phyloP scores from a whole-genome alignment of 805 yeast genomes.

The Metschnikowia noctiluminum region DNA sequence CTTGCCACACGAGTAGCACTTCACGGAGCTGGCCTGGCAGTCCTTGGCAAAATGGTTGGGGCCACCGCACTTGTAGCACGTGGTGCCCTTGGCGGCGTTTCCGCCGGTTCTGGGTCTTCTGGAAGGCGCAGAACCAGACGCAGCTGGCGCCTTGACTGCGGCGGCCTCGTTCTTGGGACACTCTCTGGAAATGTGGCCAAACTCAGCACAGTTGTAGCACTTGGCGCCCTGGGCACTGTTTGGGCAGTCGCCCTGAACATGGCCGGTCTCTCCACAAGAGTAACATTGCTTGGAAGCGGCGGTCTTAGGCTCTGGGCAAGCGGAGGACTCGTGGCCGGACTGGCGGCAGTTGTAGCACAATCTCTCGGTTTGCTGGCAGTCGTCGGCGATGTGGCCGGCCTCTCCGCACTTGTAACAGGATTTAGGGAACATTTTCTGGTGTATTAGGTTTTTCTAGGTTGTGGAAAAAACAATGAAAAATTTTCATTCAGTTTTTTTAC shows the following conservation, averaged over 20 bases:
- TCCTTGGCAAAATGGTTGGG: conserved; percentile 92
- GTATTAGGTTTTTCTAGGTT: background rate
- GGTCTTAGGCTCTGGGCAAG: conserved; percentile 86
- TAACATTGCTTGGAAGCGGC: conserved; percentile 84
- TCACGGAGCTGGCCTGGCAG: conserved; percentile 67
- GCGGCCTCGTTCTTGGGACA: conserved; percentile 49
- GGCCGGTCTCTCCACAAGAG: conserved; percentile 90
- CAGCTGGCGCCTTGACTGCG: conserved; percentile 16
- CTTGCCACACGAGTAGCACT: conserved; percentile 92
- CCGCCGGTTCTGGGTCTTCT: background rate
- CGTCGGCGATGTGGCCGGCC: conserved; percentile 86
- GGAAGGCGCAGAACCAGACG: conserved; percentile 10
- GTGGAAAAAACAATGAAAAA: background rate
- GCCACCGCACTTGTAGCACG: conserved; percentile 90
- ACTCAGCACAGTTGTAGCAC: conserved; percentile 75
- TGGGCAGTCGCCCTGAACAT: conserved; percentile 81
- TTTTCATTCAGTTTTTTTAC: background rate
- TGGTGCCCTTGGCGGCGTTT: conserved; percentile 37
- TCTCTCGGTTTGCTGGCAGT: conserved; percentile 79
- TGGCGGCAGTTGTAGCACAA: conserved; percentile 90
- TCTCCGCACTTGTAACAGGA: conserved; percentile 92
- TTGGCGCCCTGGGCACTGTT: conserved; percentile 62
- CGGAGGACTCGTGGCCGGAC: conserved; percentile 86
- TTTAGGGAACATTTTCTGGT: conserved; percentile 47
- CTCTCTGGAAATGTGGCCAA: conserved; percentile 80